These are phyloP conservation scores for Aureobasidium lini DNA, from an alignment of 2,329 filamentous ascomycete genomes.

Conservation along the genomic window DNA sequence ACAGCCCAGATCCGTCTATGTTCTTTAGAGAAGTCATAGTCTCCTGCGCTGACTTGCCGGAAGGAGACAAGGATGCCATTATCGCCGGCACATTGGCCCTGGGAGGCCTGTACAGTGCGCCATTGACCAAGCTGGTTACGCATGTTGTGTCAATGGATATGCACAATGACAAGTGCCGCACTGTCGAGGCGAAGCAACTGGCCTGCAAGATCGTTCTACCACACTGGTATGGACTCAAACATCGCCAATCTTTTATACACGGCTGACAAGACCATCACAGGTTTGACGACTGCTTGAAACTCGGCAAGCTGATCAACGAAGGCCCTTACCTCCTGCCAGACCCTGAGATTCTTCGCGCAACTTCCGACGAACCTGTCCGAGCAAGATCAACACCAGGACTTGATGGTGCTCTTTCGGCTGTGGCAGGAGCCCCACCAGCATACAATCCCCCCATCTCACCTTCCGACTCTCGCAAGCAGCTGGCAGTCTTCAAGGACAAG, in stretches of 20 bases:
- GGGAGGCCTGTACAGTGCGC: slow-evolving; percentile 71
- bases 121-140: slow-evolving; percentile 67
- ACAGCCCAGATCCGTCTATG: slow-evolving; percentile 82
- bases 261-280: background rate
- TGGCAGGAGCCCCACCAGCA: slow-evolving; percentile 33
- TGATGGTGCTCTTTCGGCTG: slow-evolving; percentile 56
- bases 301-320: slow-evolving; percentile 87
- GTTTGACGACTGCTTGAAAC: slow-evolving; percentile 90
- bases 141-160: slow-evolving; percentile 79
- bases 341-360: slow-evolving; percentile 61
- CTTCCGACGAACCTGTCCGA: slow-evolving; percentile 20
- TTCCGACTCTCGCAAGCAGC: slow-evolving; percentile 41
- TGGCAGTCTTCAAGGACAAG: slow-evolving; percentile 70
- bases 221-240: slow-evolving; percentile 55
- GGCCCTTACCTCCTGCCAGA: slow-evolving; percentile 77
- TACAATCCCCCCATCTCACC: slow-evolving; percentile 31
- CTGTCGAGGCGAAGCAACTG: slow-evolving; percentile 21
- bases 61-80: slow-evolving; percentile 84
- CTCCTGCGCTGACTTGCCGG: slow-evolving; percentile 75
- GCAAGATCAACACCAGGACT: slow-evolving; percentile 41
- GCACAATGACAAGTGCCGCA: slow-evolving; percentile 63
- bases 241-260: too few species aligned
- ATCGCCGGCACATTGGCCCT: slow-evolving; percentile 82
- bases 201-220: slow-evolving; percentile 80
- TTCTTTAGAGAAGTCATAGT: slow-evolving; percentile 83